Evolutionary conservation across 108 stramenopile species (phyloP).

Genomic region (Licmophora abbreviata): DNA sequence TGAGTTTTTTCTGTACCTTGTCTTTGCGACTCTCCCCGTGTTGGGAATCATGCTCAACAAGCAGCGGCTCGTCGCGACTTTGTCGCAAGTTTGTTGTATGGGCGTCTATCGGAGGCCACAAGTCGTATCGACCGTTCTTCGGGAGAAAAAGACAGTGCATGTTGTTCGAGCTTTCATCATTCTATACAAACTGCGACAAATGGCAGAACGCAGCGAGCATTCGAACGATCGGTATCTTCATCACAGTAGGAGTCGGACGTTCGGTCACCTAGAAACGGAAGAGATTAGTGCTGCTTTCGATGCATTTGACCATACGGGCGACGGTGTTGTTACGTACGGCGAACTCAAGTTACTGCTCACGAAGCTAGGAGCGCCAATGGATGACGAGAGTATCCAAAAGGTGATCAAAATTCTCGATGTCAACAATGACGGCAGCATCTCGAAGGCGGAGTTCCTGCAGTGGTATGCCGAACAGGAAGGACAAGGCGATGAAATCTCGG

Average conservation of each 20-base stretch:
- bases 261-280: constrained; percentile 9
- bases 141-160: constrained; percentile 28
- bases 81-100: constrained; percentile 16
- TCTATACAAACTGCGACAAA: constrained; percentile 22
- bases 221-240: constrained; percentile 6
- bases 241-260: not conserved
- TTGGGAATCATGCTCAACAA: constrained; percentile 15
- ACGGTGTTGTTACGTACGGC: constrained; percentile 16
- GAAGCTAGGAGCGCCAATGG: constrained; percentile 14
- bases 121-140: constrained; percentile 25
- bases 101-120: constrained; percentile 21
- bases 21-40: constrained; percentile 8
- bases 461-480: constrained; percentile 14
- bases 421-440: constrained; percentile 24
- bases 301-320: constrained; percentile 25
- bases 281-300: constrained; percentile 31
- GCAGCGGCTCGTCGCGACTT: constrained; percentile 10
- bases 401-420: constrained; percentile 34
- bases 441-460: constrained; percentile 25
- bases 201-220: constrained; percentile 1
- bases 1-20: not conserved
- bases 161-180: constrained; percentile 33
- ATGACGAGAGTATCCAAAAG: not conserved
- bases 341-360: constrained; percentile 29
- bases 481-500: constrained; percentile 3